These are phyloP conservation scores for Lodderomyces oxycetoniae DNA, from an alignment of 1,139 yeast genomes.

Conservation along the genomic window DNA sequence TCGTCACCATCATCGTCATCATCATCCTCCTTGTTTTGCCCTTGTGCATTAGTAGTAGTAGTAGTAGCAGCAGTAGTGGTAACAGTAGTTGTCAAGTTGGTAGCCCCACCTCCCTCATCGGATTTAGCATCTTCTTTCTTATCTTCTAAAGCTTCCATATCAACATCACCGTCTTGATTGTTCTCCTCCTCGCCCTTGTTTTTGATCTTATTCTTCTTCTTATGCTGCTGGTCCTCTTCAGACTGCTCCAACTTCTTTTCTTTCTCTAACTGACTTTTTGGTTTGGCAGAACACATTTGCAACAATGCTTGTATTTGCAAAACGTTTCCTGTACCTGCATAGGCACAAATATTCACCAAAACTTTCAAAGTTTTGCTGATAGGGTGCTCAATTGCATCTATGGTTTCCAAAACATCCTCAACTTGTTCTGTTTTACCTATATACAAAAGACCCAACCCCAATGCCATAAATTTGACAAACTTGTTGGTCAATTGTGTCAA, in stretches of 20 bases:
- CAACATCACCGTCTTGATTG: constrained; percentile 19
- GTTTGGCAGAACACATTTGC: constrained; percentile 76
- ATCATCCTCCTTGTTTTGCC: constrained; percentile 11
- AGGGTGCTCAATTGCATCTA: constrained; percentile 94
- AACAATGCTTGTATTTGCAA: constrained; percentile 87
- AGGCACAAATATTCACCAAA: constrained; percentile 87
- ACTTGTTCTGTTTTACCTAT: constrained; percentile 95
- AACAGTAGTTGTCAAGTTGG: constrained; percentile 2
- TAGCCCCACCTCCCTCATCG: constrained; percentile 14
- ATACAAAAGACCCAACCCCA: constrained; percentile 87
- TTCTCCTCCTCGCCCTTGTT: constrained; percentile 17
- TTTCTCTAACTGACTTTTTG: constrained; percentile 31
- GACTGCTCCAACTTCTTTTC: constrained; percentile 34
- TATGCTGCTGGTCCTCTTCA: constrained; percentile 31
- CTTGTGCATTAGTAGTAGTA: background rate
- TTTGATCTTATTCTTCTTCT: too few species aligned
- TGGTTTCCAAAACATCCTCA: constrained; percentile 91
- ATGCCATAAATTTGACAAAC: constrained; percentile 85
- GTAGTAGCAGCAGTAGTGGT: background rate
- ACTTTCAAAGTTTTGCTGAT: constrained; percentile 86
- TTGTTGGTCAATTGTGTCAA: constrained; percentile 72
- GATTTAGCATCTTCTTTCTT: constrained; percentile 12
- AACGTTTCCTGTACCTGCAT: constrained; percentile 97
- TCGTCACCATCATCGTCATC: constrained; percentile 14
- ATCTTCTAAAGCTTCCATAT: constrained; percentile 18